Conservation (phyloP, 2,329 filamentous ascomycete species). For the Exophiala alcalophila region DNA sequence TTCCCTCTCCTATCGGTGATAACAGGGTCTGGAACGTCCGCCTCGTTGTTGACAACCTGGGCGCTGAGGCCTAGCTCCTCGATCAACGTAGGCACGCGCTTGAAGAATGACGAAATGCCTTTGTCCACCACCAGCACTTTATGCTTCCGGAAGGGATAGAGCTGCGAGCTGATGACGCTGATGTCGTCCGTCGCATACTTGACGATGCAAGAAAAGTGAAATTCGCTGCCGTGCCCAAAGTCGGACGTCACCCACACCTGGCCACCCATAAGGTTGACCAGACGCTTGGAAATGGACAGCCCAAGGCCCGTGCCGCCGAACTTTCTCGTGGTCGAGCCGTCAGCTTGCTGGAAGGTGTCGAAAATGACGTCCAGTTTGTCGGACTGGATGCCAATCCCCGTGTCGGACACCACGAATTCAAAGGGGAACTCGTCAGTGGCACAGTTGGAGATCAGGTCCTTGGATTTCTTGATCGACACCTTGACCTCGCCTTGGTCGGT, state of each 20-base stretch:
- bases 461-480: slow-evolving; percentile 76
- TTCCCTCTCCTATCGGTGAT: slow-evolving; percentile 42
- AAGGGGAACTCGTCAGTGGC: slow-evolving; percentile 79
- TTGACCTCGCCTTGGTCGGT: slow-evolving; percentile 96
- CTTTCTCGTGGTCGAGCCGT: slow-evolving; percentile 92
- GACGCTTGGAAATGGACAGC: slow-evolving; percentile 88
- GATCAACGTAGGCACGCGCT: slow-evolving; percentile 76
- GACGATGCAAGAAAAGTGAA: slow-evolving; percentile 94
- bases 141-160: slow-evolving; percentile 87
- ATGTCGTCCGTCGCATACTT: slow-evolving; percentile 78
- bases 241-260: slow-evolving; percentile 94
- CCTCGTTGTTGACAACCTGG: slow-evolving; percentile 75
- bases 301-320: slow-evolving; percentile 94
- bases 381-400: slow-evolving; percentile 90
- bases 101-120: slow-evolving; percentile 71
- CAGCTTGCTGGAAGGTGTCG: slow-evolving; percentile 97
- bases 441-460: slow-evolving; percentile 53
- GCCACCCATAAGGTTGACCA: slow-evolving; percentile 94
- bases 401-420: slow-evolving; percentile 93
- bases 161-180: slow-evolving; percentile 72
- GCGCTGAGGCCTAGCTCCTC: slow-evolving; percentile 75
- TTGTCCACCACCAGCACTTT: slow-evolving; percentile 94
- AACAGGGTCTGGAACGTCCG: slow-evolving; percentile 58
- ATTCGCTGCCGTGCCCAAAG: slow-evolving; percentile 85
- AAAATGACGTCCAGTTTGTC: slow-evolving; percentile 97